phyloP scores from a whole-genome alignment of 805 yeast species.

The Candida berthetii region DNA sequence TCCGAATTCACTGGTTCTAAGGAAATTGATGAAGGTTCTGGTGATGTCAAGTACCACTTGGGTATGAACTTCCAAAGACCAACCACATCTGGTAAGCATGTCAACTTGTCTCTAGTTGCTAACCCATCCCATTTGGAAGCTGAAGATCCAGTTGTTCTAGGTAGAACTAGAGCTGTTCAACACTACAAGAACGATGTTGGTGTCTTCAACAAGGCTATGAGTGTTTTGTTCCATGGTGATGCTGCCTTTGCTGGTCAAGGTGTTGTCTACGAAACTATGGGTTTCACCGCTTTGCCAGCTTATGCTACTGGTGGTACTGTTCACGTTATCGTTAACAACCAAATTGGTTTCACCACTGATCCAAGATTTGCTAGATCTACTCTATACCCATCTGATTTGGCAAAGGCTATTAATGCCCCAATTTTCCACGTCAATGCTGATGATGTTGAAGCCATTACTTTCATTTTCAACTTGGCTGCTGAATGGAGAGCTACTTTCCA shows the following conservation, averaged over 20 bases:
- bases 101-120: constrained; percentile 92
- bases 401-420: constrained; percentile 95
- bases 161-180: constrained; percentile 95
- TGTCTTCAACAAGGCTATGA: constrained; percentile 78
- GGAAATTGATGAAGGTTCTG: constrained; percentile 92
- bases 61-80: constrained; percentile 99
- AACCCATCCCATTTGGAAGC: constrained; percentile 99
- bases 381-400: constrained; percentile 96
- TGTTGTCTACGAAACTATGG: constrained; percentile 98
- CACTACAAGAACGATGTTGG: constrained; percentile 87
- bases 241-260: constrained; percentile 99
- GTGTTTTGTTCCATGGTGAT: constrained; percentile 95
- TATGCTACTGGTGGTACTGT: constrained; percentile 98
- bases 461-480: constrained; percentile 92
- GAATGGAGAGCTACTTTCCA: constrained; percentile 98
- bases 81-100: constrained; percentile 94
- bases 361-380: constrained; percentile 97
- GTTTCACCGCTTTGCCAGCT: constrained; percentile 86
- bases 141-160: constrained; percentile 97
- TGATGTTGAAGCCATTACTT: constrained; percentile 90
- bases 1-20: constrained; percentile 92
- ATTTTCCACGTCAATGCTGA: constrained; percentile 99
- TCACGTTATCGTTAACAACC: constrained; percentile 94
- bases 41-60: constrained; percentile 98
- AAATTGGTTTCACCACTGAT: constrained; percentile 99